Evolutionary conservation across 306 rosid genomes (phyloP), one percentile per base, ranked within the genome.

Genomic region (Oemleria cerasiformis): DNA sequence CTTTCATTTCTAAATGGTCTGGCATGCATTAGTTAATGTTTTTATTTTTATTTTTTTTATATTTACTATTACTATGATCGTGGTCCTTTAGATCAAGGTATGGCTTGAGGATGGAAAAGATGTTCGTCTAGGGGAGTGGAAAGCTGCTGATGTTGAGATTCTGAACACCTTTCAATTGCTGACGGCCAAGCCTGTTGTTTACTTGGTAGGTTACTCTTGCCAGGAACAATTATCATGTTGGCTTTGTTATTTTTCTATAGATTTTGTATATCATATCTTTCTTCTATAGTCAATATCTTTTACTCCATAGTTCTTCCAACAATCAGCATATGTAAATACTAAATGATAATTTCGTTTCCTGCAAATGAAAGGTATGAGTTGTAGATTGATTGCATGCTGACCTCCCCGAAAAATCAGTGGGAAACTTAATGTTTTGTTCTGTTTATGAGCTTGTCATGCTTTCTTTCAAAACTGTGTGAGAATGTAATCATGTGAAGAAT

Each of bases 101-200:
- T 71, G 66, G 64, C 86, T 94, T 40, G 82, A 73, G 82, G 97
- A 89, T 39, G 99, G 91, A 77, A 91, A 94, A 84, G 97, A 94
- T 86, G 68, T 94, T 20, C 99, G 99, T 25, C 84, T 94, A 17
- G 97, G 96, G 80, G 99, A 94, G 8, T 94, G 99, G 99, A 91
- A 94, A 76, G 84, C 96, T 82, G 96, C 99, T 68, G 99, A 94
- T 45, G 73, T 83, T 23, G 99, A 94, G 82, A 88, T 94, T 78
- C 58, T 91, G 60, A 94, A 94, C 88, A 77, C 97, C 68, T 91
- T 91, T 70, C 99, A 94, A 82, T 84, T 94, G 91, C 96, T 94
- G 42, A 87, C 96, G 45, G 99, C 99, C 73, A 94, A 94, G 68
- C 95, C 97, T 25, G 97, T 94, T 86, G 95, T 94, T 51, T 94